A percentile compares a stretch with the other conserved stretches of the same genome.
Evolutionary conservation across 805 yeast species (phyloP).

Genomic region (Pichia cabralensis): DNA sequence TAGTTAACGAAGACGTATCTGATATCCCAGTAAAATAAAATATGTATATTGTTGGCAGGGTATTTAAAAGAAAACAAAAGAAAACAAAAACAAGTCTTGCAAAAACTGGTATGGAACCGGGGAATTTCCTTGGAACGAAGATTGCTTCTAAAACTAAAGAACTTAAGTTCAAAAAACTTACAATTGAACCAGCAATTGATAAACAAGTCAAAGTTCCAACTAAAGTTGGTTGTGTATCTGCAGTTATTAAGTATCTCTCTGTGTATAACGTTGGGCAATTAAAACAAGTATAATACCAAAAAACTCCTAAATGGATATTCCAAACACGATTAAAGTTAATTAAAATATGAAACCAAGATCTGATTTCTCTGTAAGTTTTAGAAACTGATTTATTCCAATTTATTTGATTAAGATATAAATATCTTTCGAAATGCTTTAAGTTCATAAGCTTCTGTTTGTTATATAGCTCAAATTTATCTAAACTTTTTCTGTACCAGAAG

Average conservation of each 20-base stretch:
- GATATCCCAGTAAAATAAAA: constrained; percentile 30
- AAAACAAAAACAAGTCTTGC: constrained; percentile 36
- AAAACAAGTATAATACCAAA: constrained; percentile 68
- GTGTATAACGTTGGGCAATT: constrained; percentile 66
- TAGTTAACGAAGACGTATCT: constrained; percentile 24
- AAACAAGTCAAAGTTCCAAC: constrained; percentile 48
- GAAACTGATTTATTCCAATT: constrained; percentile 59
- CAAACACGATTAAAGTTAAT: constrained; percentile 71
- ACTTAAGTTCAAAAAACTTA: constrained; percentile 44
- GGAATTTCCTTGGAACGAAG: constrained; percentile 65
- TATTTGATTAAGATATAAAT: constrained; percentile 39
- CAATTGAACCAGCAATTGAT: constrained; percentile 59
- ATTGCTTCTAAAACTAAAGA: constrained; percentile 48
- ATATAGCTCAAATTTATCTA: constrained; percentile 41
- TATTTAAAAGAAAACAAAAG: constrained; percentile 33
- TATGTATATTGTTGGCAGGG: constrained; percentile 45
- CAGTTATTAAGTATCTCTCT: constrained; percentile 37
- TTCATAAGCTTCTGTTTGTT: constrained; percentile 41
- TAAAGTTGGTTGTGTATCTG: constrained; percentile 50
- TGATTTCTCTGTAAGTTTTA: constrained; percentile 65
- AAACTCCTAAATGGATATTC: constrained; percentile 64
- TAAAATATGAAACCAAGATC: constrained; percentile 69
- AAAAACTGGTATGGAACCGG: constrained; percentile 55
- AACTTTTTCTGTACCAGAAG: constrained; percentile 72
- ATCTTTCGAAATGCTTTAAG: constrained; percentile 46